These are phyloP conservation scores for Lathyrus oleraceus DNA, from an alignment of 306 rosid genomes.

Conservation along the genomic window DNA sequence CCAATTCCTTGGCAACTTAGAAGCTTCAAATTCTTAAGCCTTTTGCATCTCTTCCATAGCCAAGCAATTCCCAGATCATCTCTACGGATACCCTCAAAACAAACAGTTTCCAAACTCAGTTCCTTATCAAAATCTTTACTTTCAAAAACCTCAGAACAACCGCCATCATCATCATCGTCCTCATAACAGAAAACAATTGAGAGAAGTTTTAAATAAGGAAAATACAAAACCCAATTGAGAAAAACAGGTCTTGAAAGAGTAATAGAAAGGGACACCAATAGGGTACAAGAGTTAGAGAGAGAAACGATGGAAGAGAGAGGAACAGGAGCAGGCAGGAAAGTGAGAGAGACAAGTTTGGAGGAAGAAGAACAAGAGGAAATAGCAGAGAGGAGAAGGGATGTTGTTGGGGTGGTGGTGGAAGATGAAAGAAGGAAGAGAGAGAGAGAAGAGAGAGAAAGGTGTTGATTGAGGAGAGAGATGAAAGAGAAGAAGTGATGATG, in stretches of 20 bases:
- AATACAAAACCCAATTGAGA: slow-evolving; percentile 57
- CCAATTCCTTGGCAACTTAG: slow-evolving; percentile 73
- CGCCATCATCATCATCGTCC: not conserved
- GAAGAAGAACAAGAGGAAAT: slow-evolving; percentile 47
- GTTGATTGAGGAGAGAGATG: slow-evolving; percentile 56
- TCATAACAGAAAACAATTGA: slow-evolving; percentile 42
- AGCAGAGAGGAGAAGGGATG: slow-evolving; percentile 39
- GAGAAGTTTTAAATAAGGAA: slow-evolving; percentile 55
- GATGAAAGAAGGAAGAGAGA: slow-evolving; percentile 32
- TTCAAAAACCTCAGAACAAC: slow-evolving; percentile 28
- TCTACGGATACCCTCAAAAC: slow-evolving; percentile 56
- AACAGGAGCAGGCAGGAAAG: slow-evolving; percentile 52
- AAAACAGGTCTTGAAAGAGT: slow-evolving; percentile 59
- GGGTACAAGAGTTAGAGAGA: slow-evolving; percentile 58
- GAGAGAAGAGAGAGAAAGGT: slow-evolving; percentile 64
- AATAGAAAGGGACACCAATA: slow-evolving; percentile 58
- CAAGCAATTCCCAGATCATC: slow-evolving; percentile 70
- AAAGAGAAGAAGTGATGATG: slow-evolving; percentile 42
- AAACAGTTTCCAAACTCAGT: slow-evolving; percentile 57
- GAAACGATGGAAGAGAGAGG: slow-evolving; percentile 60
- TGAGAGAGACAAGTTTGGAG: slow-evolving; percentile 50
- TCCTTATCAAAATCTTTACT: slow-evolving; percentile 39
- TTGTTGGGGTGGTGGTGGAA: not conserved
- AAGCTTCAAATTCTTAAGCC: slow-evolving; percentile 56
- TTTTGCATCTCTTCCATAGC: slow-evolving; percentile 73